Conservation (phyloP, 169 alveolate genomes). For the Eimeria maxima region DNA sequence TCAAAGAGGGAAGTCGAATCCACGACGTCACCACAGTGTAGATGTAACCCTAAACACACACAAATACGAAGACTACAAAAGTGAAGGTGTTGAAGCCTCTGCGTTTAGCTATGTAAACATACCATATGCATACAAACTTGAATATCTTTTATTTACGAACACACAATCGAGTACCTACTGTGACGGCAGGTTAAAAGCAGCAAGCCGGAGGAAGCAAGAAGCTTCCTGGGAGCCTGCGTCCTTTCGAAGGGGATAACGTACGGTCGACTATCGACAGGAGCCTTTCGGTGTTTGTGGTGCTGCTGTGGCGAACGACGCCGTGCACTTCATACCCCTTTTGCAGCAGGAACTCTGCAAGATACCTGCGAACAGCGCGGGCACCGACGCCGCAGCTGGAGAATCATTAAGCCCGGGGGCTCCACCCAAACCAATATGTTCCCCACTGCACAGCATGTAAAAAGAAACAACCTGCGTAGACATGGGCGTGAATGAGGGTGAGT, state of each 20-base stretch:
- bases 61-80: neutral
- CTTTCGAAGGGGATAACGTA: neutral
- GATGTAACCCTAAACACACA: conserved; percentile 82
- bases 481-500: neutral
- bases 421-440: neutral
- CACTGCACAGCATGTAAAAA: neutral
- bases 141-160: neutral
- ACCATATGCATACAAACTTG: neutral
- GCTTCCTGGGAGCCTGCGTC: neutral
- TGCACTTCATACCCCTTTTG: conserved; percentile 90
- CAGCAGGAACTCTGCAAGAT: conserved; percentile 90
- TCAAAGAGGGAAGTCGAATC: conserved; percentile 87
- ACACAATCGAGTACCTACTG: neutral
- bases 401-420: neutral
- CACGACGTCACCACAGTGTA: conserved; percentile 92
- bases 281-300: conserved; percentile 88
- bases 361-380: conserved; percentile 76
- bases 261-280: conserved; percentile 88
- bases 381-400: neutral
- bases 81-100: neutral
- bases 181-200: neutral
- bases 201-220: neutral
- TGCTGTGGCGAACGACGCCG: conserved; percentile 91
- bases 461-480: neutral
- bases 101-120: neutral